A percentile compares a stretch with the other conserved stretches of the same genome.
Conservation (phyloP, 2,329 filamentous ascomycete genomes). For the Colletotrichum tropicale region DNA sequence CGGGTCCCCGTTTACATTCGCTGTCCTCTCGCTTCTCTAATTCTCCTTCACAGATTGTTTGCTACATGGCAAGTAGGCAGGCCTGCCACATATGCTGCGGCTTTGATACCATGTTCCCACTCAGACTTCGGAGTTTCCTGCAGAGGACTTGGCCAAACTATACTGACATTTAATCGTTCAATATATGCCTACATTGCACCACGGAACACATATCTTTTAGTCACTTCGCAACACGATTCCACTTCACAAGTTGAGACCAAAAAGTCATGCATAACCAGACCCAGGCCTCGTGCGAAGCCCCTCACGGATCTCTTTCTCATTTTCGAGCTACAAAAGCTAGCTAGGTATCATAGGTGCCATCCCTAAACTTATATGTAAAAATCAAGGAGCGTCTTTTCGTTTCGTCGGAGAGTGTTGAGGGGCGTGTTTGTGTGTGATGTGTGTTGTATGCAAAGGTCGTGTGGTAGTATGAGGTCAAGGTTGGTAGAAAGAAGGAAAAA, state of each 20-base stretch:
- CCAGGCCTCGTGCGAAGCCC: background rate
- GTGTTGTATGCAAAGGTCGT: background rate
- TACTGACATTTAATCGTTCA: background rate
- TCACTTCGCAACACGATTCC: too few species aligned
- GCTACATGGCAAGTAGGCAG: background rate
- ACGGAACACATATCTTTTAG: background rate
- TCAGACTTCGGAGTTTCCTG: too few species aligned
- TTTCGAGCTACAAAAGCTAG: background rate
- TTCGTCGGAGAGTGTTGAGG: background rate
- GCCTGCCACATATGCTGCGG: background rate
- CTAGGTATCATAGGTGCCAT: constrained; percentile 14
- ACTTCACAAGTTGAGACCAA: background rate
- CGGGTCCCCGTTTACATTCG: too few species aligned
- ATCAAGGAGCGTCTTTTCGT: background rate
- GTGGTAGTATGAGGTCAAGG: background rate
- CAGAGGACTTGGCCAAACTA: background rate
- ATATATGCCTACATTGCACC: background rate
- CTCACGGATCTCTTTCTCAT: background rate
- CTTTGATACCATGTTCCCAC: background rate
- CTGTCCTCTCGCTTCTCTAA: too few species aligned
- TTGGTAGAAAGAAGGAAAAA: background rate
- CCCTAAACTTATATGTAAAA: background rate
- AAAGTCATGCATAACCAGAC: background rate
- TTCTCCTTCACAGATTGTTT: too few species aligned
- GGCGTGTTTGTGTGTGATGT: background rate